A percentile compares a stretch with the other conserved stretches of the same genome.
These are phyloP conservation scores for Dendrocalamus sinicus DNA, from an alignment of 176 grass and related monocot genomes.

Conservation along the genomic window DNA sequence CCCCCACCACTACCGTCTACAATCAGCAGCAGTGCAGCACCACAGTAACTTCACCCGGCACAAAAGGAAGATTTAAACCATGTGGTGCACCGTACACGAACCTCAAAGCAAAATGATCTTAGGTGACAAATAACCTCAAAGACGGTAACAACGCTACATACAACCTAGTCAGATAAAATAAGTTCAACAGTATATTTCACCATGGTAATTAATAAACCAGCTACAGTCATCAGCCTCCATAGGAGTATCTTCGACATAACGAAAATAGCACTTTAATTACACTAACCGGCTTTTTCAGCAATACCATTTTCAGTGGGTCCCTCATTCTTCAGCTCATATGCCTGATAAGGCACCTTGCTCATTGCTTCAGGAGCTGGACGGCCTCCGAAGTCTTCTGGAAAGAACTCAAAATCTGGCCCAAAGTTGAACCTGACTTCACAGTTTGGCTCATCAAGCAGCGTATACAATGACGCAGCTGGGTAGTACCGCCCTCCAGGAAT, in stretches of 20 bases:
- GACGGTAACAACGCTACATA: not conserved
- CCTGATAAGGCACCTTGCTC: slow-evolving; percentile 68
- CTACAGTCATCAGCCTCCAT: not conserved
- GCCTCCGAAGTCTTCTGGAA: slow-evolving; percentile 72
- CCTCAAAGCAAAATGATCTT: not conserved
- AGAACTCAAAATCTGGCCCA: slow-evolving; percentile 73
- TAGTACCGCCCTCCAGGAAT: slow-evolving; percentile 83
- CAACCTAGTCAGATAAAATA: not conserved
- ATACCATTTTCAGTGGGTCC: slow-evolving; percentile 68
- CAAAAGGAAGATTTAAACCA: not conserved
- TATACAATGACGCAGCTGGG: slow-evolving; percentile 88
- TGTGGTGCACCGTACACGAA: not conserved
- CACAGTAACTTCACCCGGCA: not conserved
- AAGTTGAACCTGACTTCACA: slow-evolving; percentile 89
- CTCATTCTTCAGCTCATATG: slow-evolving; percentile 60
- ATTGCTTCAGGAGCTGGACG: slow-evolving; percentile 65
- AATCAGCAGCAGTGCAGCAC: too few species aligned
- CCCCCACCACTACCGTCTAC: too few species aligned
- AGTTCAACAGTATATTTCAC: not conserved
- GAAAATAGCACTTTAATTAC: slow-evolving; percentile 35
- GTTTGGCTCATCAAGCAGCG: slow-evolving; percentile 75
- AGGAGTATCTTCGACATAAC: not conserved
- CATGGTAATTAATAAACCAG: not conserved
- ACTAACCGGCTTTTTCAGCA: slow-evolving; percentile 61
- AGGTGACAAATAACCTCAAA: not conserved